Base-by-base conservation (phyloP, 2,329 filamentous ascomycete genomes). In the Alternaria tenuissima region DNA sequence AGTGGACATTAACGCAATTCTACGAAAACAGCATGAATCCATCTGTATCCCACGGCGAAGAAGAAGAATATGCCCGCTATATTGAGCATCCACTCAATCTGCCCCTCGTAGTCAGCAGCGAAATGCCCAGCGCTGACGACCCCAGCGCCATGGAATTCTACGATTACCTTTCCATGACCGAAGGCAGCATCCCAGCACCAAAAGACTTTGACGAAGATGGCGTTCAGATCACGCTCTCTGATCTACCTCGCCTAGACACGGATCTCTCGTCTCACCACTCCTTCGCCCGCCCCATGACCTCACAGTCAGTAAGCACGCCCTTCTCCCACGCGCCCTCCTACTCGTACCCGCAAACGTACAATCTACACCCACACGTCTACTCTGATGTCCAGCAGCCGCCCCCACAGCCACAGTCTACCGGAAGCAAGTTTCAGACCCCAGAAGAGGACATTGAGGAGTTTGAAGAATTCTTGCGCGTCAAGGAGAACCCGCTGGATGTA, bases 1-100 rank as follows among this genome's bases (percentile, higher is more conserved):
- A 97, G 76, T 94, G 91, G 90, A 96, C 92, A 0, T 90, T 97
- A 48, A 90, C 90, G 18, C 91, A 96, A 73, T 90, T 97, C 51
- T 91, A 97, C 44, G 86, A 89, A 54, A 91, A 94, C 75, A 95
- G 92, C 5, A 85, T 98, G 44, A 91, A 97, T 66, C 95, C 95
- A 1, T 89, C 88, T 0, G 92, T 99, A 38, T 91, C 87, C 7
- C 80, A 85, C 7, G 85, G 87, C 39, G 94, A 98, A 80, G 88
- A 89, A 24, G 89, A 91, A 47, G 95, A 98, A 76, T 99, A 99
- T 76, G 86, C 89, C 59, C 88, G 91, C 24, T 99, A 98, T 78
- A 89, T 99, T 67, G 88, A 76, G 12, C 95, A 99, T 73, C 94
- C 95, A 2, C 89, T 96, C 57, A 94, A 90, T 55, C 87, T 99